These are phyloP conservation scores for Colletotrichum magnum DNA, from an alignment of 2,329 filamentous ascomycete species.

Conservation along the genomic window DNA sequence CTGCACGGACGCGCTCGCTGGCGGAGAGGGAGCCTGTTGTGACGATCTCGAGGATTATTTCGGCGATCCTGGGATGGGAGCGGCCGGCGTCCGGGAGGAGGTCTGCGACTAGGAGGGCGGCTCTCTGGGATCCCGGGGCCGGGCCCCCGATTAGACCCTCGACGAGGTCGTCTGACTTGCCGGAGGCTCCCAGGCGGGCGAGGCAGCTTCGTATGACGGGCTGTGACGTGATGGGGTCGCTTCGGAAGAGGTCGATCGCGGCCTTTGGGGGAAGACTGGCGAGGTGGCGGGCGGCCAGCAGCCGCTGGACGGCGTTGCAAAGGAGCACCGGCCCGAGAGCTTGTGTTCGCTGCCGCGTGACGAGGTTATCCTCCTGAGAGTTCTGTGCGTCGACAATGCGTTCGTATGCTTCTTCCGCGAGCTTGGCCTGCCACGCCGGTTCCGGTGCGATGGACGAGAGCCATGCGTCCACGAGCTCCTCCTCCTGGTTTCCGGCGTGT, in stretches of 20 bases:
- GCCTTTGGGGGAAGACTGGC: background rate
- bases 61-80: background rate
- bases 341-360: no score
- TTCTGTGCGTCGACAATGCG: background rate
- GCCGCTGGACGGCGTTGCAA: background rate
- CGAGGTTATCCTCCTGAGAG: no score
- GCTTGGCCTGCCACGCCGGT: no score
- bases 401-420: background rate
- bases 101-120: conserved; percentile 17
- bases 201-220: background rate
- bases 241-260: background rate
- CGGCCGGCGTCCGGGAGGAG: background rate
- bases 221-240: background rate
- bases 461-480: conserved; percentile 23
- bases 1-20: conserved; percentile 2
- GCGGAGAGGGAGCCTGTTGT: background rate
- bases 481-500: background rate
- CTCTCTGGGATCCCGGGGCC: conserved; percentile 1
- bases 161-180: background rate
- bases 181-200: background rate
- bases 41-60: background rate
- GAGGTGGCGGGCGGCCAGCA: conserved; percentile 18
- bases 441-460: background rate
- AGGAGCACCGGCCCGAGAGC: background rate
- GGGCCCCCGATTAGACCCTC: background rate